Percentiles rank a stretch among this genome's conserved stretches.
phyloP scores from a whole-genome alignment of 768 basidiomycete genomes.

The Mycena kentingensis region DNA sequence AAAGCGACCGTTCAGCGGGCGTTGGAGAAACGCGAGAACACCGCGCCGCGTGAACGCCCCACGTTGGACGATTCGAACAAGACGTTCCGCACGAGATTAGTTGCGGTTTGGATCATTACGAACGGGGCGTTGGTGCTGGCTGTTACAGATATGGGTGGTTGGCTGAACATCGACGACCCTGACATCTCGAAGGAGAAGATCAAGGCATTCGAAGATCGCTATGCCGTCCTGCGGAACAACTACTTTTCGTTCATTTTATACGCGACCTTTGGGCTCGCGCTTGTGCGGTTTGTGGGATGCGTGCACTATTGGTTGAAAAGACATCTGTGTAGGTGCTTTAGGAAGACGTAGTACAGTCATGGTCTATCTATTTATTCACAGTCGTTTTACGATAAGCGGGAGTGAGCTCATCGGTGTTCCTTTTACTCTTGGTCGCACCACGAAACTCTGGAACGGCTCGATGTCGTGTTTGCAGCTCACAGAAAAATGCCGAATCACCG shows the following conservation, averaged over 20 bases:
- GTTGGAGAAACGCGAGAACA: slow-evolving; percentile 59
- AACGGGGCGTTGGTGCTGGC: slow-evolving; percentile 60
- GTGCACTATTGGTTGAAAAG: slow-evolving; percentile 7
- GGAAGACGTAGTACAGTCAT: slow-evolving; percentile 2
- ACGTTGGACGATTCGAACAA: slow-evolving; percentile 80
- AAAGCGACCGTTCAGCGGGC: slow-evolving; percentile 81
- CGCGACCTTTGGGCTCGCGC: slow-evolving; percentile 57
- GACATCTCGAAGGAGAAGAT: slow-evolving; percentile 7
- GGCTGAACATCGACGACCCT: slow-evolving; percentile 10
- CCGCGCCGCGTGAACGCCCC: slow-evolving; percentile 61
- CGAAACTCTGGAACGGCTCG: slow-evolving; percentile 67
- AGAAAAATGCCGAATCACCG: slow-evolving; percentile 56
- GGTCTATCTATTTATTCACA: slow-evolving; percentile 25
- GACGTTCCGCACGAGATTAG: slow-evolving; percentile 81
- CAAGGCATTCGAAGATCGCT: slow-evolving; percentile 30
- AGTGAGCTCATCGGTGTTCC: slow-evolving; percentile 58
- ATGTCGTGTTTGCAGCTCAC: slow-evolving; percentile 55
- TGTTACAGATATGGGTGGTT: slow-evolving; percentile 57
- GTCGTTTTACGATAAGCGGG: slow-evolving; percentile 50
- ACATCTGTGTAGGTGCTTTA: slow-evolving; percentile 12
- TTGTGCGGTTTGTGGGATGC: slow-evolving; percentile 55
- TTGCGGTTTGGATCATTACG: slow-evolving; percentile 68
- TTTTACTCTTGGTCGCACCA: slow-evolving; percentile 58
- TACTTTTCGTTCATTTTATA: slow-evolving; percentile 64
- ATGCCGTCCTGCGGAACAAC: slow-evolving; percentile 41